Evolutionary conservation across 2,329 filamentous ascomycete genomes (phyloP).

Genomic region (Lachnellula occidentalis): DNA sequence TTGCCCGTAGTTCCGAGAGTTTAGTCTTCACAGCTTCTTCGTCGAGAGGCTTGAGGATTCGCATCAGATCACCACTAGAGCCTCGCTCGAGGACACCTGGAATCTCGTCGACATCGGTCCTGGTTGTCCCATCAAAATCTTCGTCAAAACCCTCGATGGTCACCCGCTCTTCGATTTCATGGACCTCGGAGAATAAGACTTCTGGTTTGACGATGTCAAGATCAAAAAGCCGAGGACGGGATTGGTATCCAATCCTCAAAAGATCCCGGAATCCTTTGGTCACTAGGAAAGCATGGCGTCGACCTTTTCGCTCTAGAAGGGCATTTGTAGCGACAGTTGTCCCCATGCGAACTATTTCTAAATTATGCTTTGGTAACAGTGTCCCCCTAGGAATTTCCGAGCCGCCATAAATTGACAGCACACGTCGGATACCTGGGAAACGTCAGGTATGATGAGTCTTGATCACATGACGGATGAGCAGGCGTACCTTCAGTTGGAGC

Average conservation of each 20-base stretch:
- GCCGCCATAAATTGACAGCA: slow-evolving; percentile 32
- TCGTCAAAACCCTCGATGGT: slow-evolving; percentile 61
- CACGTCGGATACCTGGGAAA: no score
- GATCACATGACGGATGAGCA: no score
- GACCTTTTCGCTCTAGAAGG: slow-evolving; percentile 64
- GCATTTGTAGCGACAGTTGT: slow-evolving; percentile 74
- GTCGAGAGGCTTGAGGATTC: no score
- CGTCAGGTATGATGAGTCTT: no score
- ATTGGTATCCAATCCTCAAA: slow-evolving; percentile 65
- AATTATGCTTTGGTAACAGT: slow-evolving; percentile 5
- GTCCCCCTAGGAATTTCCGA: slow-evolving; percentile 55
- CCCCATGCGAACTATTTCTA: slow-evolving; percentile 63
- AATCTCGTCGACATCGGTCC: slow-evolving; percentile 61
- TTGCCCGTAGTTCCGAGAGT: no score
- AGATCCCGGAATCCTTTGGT: slow-evolving; percentile 67
- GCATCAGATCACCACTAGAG: slow-evolving; percentile 14
- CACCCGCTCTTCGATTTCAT: slow-evolving; percentile 67
- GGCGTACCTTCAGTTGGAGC: slow-evolving; percentile 60
- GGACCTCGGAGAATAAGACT: slow-evolving; percentile 59
- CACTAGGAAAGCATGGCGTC: slow-evolving; percentile 39
- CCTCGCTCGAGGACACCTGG: slow-evolving; percentile 54
- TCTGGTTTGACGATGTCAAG: slow-evolving; percentile 61
- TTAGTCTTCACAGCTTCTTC: no score
- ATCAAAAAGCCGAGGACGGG: slow-evolving; percentile 65
- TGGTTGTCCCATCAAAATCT: slow-evolving; percentile 34